Evolutionary conservation across 2,329 filamentous ascomycete species (phyloP).

Genomic region (Fusarium lateritium): DNA sequence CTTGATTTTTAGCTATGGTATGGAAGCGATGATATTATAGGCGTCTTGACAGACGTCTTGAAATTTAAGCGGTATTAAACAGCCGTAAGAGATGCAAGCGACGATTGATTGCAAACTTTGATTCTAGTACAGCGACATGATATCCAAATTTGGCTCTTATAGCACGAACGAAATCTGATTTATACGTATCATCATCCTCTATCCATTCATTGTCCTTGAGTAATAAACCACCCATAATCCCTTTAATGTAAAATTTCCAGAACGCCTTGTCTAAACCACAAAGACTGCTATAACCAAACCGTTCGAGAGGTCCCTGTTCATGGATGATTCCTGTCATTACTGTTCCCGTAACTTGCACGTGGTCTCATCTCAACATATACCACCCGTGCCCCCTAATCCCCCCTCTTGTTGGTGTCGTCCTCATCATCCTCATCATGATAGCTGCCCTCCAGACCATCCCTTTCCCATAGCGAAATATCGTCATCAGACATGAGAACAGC

Average conservation of each 20-base stretch:
- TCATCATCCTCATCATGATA: constrained; percentile 55
- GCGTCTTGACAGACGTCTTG: constrained; percentile 7
- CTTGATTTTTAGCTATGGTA: constrained; percentile 16
- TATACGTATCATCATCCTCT: constrained; percentile 15
- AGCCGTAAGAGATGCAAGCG: constrained; percentile 22
- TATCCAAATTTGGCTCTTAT: constrained; percentile 41
- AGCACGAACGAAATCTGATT: constrained; percentile 11
- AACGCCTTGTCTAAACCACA: constrained; percentile 43
- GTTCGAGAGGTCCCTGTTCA: background rate
- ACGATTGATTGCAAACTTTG: constrained; percentile 17
- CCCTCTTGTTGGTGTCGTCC: constrained; percentile 38
- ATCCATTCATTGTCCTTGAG: constrained; percentile 11
- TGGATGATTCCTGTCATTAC: constrained; percentile 12
- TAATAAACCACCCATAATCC: constrained; percentile 3
- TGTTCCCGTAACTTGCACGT: constrained; percentile 13
- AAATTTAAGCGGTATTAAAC: constrained; percentile 6
- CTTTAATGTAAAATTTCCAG: constrained; percentile 25
- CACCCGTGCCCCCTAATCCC: constrained; percentile 14
- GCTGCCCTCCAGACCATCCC: constrained; percentile 54
- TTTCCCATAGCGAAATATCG: constrained; percentile 72
- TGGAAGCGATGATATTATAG: constrained; percentile 35
- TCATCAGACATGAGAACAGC: constrained; percentile 71
- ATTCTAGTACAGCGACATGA: constrained; percentile 38
- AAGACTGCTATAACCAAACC: constrained; percentile 14
- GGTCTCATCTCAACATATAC: background rate